phyloP scores from a whole-genome alignment of 495 filamentous ascomycete genomes.

The Cairneyella variabilis region DNA sequence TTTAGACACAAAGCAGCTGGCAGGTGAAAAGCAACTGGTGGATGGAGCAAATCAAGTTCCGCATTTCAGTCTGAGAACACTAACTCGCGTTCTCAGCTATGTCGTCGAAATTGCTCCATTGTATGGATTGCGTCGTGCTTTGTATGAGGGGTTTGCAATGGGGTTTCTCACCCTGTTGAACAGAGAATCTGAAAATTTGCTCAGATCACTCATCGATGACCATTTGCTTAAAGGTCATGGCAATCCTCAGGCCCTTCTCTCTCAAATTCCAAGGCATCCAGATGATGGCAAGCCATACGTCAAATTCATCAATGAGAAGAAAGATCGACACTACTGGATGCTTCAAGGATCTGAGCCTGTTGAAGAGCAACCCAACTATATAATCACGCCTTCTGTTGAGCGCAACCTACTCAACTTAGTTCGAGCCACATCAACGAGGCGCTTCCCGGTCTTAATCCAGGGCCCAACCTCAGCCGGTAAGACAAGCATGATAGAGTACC shows the following conservation, averaged over 20 bases:
- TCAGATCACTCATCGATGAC: conserved; percentile 76
- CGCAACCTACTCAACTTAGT: conserved; percentile 92
- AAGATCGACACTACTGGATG: conserved; percentile 84
- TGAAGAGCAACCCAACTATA: conserved; percentile 82
- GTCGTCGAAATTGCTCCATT: conserved; percentile 76
- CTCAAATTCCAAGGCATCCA: conserved; percentile 70
- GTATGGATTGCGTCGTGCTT: conserved; percentile 81
- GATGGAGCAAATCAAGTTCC: conserved; percentile 92
- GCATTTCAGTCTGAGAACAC: conserved; percentile 90
- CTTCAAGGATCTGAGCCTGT: conserved; percentile 61
- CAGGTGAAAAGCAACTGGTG: conserved; percentile 77
- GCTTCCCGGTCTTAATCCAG: conserved; percentile 93
- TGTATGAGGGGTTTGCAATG: conserved; percentile 99
- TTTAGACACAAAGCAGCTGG: conserved; percentile 75
- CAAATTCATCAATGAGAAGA: conserved; percentile 59
- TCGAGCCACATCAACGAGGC: conserved; percentile 82
- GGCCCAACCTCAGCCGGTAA: conserved; percentile 96
- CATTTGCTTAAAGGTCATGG: conserved; percentile 67
- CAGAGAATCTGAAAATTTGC: conserved; percentile 67
- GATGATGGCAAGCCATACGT: conserved; percentile 74
- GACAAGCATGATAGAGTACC: conserved; percentile 98
- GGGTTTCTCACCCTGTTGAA: conserved; percentile 87
- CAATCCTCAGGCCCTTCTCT: conserved; percentile 63
- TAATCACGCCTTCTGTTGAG: conserved; percentile 92
- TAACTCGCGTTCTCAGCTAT: conserved; percentile 88